Percentiles rank a stretch among this genome's conserved stretches.
phyloP scores from a whole-genome alignment of 495 filamentous ascomycete species.

The Trichoderma orchidacearum region DNA sequence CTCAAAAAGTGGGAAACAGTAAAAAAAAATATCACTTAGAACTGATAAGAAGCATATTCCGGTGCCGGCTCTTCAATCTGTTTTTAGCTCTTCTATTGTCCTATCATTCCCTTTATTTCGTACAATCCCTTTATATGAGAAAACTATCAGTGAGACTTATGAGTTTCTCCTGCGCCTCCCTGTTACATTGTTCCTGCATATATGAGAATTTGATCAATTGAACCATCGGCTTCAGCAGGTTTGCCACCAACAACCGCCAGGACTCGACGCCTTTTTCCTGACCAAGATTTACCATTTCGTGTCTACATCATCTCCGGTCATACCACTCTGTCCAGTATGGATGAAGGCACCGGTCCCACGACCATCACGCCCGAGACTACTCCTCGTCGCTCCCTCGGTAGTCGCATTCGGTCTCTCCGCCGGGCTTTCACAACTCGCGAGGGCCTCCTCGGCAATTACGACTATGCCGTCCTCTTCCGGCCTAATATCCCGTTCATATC shows the following conservation, averaged over 20 bases:
- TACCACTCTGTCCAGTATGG: constrained; percentile 23
- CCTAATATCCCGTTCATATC: constrained; percentile 79
- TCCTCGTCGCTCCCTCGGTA: constrained; percentile 17
- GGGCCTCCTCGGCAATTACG: constrained; percentile 72
- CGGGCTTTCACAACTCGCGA: constrained; percentile 39
- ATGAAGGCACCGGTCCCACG: constrained; percentile 32
- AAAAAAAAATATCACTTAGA: not conserved
- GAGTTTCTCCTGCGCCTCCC: too few relatives aligned
- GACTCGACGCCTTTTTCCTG: not conserved
- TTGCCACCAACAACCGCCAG: not conserved
- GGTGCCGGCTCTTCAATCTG: too few relatives aligned
- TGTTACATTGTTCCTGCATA: too few relatives aligned
- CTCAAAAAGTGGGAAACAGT: not conserved
- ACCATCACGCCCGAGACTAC: constrained; percentile 22
- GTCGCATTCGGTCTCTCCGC: constrained; percentile 13
- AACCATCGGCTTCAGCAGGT: not conserved
- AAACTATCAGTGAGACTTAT: too few relatives aligned
- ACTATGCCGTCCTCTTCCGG: constrained; percentile 59
- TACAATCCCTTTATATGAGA: too few relatives aligned
- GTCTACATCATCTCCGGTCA: not conserved
- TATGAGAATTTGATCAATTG: too few relatives aligned
- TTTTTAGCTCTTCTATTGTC: too few relatives aligned
- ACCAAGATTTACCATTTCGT: too few relatives aligned
- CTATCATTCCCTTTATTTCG: too few relatives aligned
- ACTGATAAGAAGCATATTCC: too few relatives aligned